Conservation (phyloP, 192 early-diverging fungal genomes). For the Coemansia guatemalensis region DNA sequence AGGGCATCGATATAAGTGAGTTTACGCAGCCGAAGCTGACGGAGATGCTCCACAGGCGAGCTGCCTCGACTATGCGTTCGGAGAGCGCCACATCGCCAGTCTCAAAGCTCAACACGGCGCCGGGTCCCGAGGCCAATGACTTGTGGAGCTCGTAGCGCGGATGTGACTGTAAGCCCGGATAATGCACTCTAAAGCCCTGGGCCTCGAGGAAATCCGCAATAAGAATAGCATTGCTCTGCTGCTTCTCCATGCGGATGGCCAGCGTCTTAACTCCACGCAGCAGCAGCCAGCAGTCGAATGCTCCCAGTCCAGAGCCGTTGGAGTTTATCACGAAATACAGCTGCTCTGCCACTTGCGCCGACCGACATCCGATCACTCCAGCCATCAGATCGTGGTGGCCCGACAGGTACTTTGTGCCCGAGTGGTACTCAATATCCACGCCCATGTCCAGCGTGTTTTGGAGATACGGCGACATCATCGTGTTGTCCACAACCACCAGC, state of each 20-base stretch:
- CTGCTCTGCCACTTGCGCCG: slow-evolving; percentile 72
- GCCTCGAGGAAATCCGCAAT: slow-evolving; percentile 83
- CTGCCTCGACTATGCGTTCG: slow-evolving; percentile 79
- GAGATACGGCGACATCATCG: slow-evolving; percentile 98
- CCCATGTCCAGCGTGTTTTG: slow-evolving; percentile 87
- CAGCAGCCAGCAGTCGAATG: slow-evolving; percentile 92
- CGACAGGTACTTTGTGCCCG: slow-evolving; percentile 95
- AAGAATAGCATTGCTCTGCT: slow-evolving; percentile 76
- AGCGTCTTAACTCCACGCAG: slow-evolving; percentile 95
- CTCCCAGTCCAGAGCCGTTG: slow-evolving; percentile 83
- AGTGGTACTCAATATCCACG: slow-evolving; percentile 93
- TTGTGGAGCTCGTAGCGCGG: slow-evolving; percentile 83
- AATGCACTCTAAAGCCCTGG: slow-evolving; percentile 82
- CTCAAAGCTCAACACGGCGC: slow-evolving; percentile 93
- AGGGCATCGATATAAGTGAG: slow-evolving; percentile 97
- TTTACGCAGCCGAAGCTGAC: slow-evolving; percentile 99
- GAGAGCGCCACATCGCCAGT: slow-evolving; percentile 81
- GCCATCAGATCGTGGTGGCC: slow-evolving; percentile 99
- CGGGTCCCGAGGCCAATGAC: slow-evolving; percentile 77
- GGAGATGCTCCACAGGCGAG: slow-evolving; percentile 86
- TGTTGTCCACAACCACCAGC: slow-evolving; percentile 95
- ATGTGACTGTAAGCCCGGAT: slow-evolving; percentile 81
- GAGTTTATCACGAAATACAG: slow-evolving; percentile 95
- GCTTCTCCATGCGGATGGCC: slow-evolving; percentile 93
- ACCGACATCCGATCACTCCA: slow-evolving; percentile 85